phyloP scores from a whole-genome alignment of 306 rosid genomes.

The Dalbergia cultrata region DNA sequence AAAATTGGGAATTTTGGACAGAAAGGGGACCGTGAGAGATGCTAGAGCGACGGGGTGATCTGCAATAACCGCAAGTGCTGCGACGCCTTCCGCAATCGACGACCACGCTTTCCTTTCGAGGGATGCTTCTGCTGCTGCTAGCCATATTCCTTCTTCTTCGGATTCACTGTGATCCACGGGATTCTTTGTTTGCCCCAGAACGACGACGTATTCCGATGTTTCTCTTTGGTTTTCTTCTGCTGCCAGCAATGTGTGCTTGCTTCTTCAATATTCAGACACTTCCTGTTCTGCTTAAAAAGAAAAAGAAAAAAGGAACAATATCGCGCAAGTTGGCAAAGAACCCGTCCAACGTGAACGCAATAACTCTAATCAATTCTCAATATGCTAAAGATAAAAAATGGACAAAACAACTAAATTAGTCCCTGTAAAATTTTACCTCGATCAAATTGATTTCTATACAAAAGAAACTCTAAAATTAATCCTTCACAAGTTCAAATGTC shows the following conservation, averaged over 20 bases:
- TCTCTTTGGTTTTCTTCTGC: not conserved
- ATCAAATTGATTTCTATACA: no score
- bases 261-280: not conserved
- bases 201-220: constrained; percentile 44
- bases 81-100: constrained; percentile 65
- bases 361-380: no score
- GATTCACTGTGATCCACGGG: not conserved
- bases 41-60: constrained; percentile 70
- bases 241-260: not conserved
- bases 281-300: no score
- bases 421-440: no score
- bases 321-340: no score
- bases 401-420: no score
- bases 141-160: constrained; percentile 55
- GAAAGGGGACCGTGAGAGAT: constrained; percentile 75
- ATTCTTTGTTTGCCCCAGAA: constrained; percentile 16
- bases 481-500: no score
- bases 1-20: not conserved
- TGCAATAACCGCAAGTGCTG: constrained; percentile 88
- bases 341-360: no score
- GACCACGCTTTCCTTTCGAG: constrained; percentile 69
- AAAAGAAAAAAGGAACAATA: no score
- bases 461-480: no score
- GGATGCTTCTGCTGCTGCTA: constrained; percentile 67
- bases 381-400: no score